phyloP scores from a whole-genome alignment of 441 rosid species.

The Aquilaria agallochum region DNA sequence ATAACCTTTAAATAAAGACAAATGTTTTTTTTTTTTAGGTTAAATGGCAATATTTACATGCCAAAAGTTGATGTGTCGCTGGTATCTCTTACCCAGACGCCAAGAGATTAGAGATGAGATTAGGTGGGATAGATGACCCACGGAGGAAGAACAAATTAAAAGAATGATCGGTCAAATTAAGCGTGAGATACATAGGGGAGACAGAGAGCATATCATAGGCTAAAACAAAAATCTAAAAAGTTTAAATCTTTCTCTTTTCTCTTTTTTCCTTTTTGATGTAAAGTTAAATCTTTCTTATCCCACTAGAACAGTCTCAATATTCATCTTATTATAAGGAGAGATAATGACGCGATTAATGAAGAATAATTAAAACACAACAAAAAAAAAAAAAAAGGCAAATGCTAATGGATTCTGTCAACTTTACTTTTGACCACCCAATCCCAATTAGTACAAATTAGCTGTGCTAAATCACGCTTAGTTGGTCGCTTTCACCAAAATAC shows the following conservation, averaged over 20 bases:
- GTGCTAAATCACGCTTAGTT: constrained; percentile 13
- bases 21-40: no score
- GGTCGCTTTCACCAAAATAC: constrained; percentile 4
- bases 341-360: constrained; percentile 8
- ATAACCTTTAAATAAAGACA: no score
- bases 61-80: no score
- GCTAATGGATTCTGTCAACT: constrained; percentile 9
- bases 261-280: no score
- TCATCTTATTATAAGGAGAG: constrained; percentile 10
- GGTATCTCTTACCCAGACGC: no score
- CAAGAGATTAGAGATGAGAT: no score
- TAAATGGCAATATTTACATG: no score
- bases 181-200: constrained; percentile 12
- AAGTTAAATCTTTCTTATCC: constrained; percentile 22
- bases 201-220: constrained; percentile 27
- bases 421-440: constrained; percentile 11
- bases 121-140: constrained; percentile 1
- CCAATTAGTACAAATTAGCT: neutral
- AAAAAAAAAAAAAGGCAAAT: neutral
- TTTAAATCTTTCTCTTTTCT: neutral
- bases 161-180: constrained; percentile 11
- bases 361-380: no score
- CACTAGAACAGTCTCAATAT: constrained; percentile 16
- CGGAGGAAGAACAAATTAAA: constrained; percentile 5
- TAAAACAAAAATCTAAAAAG: constrained; percentile 9